Evolutionary conservation across 352 stramenopile species (phyloP), one percentile per base, ranked within the genome.

Genomic region (Nannochloropsis limnetica): DNA sequence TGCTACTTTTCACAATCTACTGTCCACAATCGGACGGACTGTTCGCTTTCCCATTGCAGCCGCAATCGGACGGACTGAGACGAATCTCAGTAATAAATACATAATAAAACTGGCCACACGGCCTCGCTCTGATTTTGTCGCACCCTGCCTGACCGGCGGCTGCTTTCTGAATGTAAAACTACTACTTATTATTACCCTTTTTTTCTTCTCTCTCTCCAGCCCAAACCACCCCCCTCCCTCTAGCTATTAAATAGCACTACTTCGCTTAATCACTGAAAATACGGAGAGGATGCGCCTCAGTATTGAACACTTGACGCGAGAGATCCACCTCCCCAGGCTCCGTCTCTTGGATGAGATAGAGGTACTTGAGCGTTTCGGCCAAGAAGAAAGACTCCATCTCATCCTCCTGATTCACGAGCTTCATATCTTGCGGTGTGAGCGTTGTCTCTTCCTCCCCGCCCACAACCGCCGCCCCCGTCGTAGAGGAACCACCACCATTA

Each of bases 341-440:
- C 28, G 86, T 81, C 68, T 87, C 85, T 68, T 97, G 92, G 8
- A 98, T 89, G 74, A 99, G 88, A 87, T 98, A 98, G 32, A 98
- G 88, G 84, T 99, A 99, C 90, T 99, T 99, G 67, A 99, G 88
- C 29, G 96, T 99, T 89, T 99, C 96, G 14, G 95, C 95, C 37
- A 98, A 84, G 86, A 98, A 99, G 88, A 99, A 99, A 79, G 91
- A 97, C 88, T 99, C 95, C 95, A 98, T 98, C 81, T 94, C 92
- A 90, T 98, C 91, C 22, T 98, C 90, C 54, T 74, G 61, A 74
- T 8, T 74, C 61, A 74, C 61, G 9, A 74, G 61, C 61, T 29
- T 29, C 15, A 74, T 22, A 20, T 74, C 68, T 91, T 31, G 6
- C 37, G 20, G 37, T 80, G 23, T 81, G 11, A 15, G 22, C 32